These are phyloP conservation scores for Apiospora rasikravindrae DNA, from an alignment of 2,329 filamentous ascomycete species.

Conservation along the genomic window DNA sequence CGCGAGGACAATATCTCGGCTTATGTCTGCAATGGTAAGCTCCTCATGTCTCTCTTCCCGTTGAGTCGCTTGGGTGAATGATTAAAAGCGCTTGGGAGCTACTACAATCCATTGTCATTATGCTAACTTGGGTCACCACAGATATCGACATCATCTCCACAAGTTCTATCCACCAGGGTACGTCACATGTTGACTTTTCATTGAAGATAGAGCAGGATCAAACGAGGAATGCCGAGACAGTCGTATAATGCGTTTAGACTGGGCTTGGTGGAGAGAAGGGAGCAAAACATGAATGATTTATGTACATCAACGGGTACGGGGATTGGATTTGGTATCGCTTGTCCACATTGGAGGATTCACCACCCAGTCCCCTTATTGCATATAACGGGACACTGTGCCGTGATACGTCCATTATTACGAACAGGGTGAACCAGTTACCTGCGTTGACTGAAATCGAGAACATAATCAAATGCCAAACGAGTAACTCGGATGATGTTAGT, in stretches of 20 bases:
- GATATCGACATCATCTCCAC: constrained; percentile 97
- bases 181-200: constrained; percentile 92
- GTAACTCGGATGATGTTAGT: too few species aligned
- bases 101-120: background rate
- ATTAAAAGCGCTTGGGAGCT: background rate
- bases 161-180: constrained; percentile 95
- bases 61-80: too few species aligned
- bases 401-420: too few species aligned
- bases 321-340: background rate
- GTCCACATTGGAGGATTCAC: background rate
- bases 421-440: background rate
- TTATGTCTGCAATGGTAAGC: constrained; percentile 76
- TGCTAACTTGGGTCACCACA: constrained; percentile 33
- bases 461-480: too few species aligned
- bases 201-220: constrained; percentile 75
- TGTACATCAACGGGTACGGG: background rate
- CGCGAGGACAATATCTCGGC: constrained; percentile 81
- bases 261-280: background rate
- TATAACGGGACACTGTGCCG: background rate
- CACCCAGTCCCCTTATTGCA: background rate
- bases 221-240: background rate
- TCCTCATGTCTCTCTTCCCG: background rate
- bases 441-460: background rate
- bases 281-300: too few species aligned
- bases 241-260: background rate